Conservation (phyloP, 179 eudicot species). For the Spergularia azorica region DNA sequence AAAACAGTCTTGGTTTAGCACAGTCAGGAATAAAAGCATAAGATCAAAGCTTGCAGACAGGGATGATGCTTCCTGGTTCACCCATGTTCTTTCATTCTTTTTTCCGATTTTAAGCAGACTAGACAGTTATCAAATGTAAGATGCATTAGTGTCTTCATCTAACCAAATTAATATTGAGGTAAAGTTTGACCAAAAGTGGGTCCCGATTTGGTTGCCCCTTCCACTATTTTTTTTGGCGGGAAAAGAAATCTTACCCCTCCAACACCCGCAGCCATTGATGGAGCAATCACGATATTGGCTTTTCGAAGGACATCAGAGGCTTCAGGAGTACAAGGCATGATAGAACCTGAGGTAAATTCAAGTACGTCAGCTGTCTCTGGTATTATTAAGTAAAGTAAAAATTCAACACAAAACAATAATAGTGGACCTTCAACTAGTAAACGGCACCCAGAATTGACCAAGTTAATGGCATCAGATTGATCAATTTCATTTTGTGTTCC, state of each 20-base stretch:
- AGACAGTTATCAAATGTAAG: not conserved
- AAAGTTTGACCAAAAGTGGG: not conserved
- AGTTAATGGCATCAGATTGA: slow-evolving; percentile 84
- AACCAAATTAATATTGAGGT: not conserved
- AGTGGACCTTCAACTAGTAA: slow-evolving; percentile 84
- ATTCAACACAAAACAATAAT: not conserved
- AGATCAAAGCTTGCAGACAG: slow-evolving; percentile 1
- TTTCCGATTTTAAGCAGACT: not conserved
- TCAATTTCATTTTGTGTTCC: slow-evolving; percentile 95
- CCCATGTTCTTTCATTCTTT: not conserved
- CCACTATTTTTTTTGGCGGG: not conserved
- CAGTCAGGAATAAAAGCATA: not conserved
- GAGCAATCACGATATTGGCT: slow-evolving; percentile 88
- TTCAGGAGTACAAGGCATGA: slow-evolving; percentile 96
- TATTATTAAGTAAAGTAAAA: not conserved
- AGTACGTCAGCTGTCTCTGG: slow-evolving; percentile 13
- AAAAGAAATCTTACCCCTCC: slow-evolving; percentile 74
- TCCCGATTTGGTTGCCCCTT: not conserved
- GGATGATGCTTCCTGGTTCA: not conserved
- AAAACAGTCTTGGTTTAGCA: slow-evolving; percentile 18
- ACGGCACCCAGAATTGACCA: slow-evolving; percentile 96
- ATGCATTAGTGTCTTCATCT: not conserved
- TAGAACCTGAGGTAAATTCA: slow-evolving; percentile 59
- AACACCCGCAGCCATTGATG: slow-evolving; percentile 97
- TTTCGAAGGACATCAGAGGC: slow-evolving; percentile 88